Percentiles rank a stretch among this genome's conserved stretches.
These are phyloP conservation scores for Thinopyrum elongatum DNA, from an alignment of 176 grass and related monocot genomes.

Conservation along the genomic window DNA sequence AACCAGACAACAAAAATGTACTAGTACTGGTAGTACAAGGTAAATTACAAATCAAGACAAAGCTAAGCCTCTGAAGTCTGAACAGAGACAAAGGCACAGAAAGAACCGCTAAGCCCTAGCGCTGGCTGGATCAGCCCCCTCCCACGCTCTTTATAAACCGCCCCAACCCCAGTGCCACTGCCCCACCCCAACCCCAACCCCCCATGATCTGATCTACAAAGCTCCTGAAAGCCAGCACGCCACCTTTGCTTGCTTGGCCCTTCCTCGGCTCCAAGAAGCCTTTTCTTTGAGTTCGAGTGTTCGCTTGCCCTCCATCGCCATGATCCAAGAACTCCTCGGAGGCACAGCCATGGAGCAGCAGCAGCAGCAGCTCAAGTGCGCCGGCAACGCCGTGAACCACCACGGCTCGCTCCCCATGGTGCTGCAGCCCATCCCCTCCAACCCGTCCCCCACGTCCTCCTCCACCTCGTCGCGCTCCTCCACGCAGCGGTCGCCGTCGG, in stretches of 20 bases:
- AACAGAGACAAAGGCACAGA: constrained; percentile 35
- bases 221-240: constrained; percentile 40
- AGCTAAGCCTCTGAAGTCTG: constrained; percentile 30
- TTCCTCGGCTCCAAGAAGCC: constrained; percentile 38
- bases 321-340: constrained; percentile 71
- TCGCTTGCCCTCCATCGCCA: constrained; percentile 20
- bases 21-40: not conserved
- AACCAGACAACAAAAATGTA: constrained; percentile 25
- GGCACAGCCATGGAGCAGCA: constrained; percentile 58
- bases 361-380: constrained; percentile 48
- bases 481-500: constrained; percentile 30
- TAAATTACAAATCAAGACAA: constrained; percentile 41
- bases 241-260: constrained; percentile 19
- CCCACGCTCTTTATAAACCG: constrained; percentile 50
- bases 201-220: constrained; percentile 40
- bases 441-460: constrained; percentile 48
- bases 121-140: not conserved
- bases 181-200: constrained; percentile 1
- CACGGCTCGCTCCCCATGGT: constrained; percentile 25
- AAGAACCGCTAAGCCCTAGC: constrained; percentile 24
- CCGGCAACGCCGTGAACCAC: not conserved
- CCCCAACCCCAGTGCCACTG: constrained; percentile 9
- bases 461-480: constrained; percentile 44
- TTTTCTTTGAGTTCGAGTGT: constrained; percentile 22
- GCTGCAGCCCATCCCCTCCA: constrained; percentile 40